Conservation (phyloP, 1,284 basidiomycete species). For the Naganishia sp. region DNA sequence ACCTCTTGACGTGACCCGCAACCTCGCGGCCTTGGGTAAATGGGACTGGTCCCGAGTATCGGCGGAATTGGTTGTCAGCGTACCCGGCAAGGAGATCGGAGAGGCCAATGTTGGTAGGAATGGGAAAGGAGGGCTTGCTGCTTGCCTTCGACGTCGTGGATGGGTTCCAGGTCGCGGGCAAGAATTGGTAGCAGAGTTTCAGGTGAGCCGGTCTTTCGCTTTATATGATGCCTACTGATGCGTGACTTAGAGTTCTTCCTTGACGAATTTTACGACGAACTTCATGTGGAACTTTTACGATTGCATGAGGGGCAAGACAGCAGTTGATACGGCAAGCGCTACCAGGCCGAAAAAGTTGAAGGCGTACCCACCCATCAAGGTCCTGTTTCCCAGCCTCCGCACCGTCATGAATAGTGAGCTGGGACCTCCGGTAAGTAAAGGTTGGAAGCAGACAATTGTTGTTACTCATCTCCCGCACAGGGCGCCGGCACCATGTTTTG, state of each 20-base stretch:
- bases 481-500: conserved; percentile 54
- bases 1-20: conserved; percentile 34
- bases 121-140: conserved; percentile 46
- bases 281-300: conserved; percentile 50
- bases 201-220: conserved; percentile 40
- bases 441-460: not conserved
- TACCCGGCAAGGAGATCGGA: conserved; percentile 46
- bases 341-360: not conserved
- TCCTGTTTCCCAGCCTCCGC: conserved; percentile 48
- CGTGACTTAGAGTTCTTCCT: conserved; percentile 45
- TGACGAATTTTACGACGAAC: conserved; percentile 45
- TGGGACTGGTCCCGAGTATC: conserved; percentile 51
- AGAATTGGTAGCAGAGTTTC: conserved; percentile 47
- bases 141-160: conserved; percentile 42
- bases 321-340: not conserved
- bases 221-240: not conserved
- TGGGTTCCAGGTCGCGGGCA: conserved; percentile 46
- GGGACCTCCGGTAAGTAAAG: conserved; percentile 39
- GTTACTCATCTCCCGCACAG: conserved; percentile 9
- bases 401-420: conserved; percentile 45
- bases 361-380: conserved; percentile 46
- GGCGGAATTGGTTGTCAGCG: conserved; percentile 49
- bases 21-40: conserved; percentile 28
- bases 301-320: conserved; percentile 37
- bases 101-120: conserved; percentile 39